Base-by-base conservation (phyloP, 768 basidiomycete species). In the Mycena maculata region DNA sequence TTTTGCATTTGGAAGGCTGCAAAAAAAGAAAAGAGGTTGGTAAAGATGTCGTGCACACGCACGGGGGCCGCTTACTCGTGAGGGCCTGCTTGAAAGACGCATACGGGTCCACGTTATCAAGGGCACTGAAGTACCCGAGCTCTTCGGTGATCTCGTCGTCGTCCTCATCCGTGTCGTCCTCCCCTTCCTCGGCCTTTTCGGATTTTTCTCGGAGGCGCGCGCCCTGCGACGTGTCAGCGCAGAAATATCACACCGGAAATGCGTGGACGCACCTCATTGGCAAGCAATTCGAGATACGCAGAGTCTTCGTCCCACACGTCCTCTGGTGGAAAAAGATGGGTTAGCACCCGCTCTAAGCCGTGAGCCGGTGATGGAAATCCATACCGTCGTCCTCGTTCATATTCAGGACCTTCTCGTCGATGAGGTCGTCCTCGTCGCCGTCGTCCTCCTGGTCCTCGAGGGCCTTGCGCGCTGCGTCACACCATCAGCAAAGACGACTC, bases 261-360 rank as follows among this genome's bases (percentile, higher is more conserved):
- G 27, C 52, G 69, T 57, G 13, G 12, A 69, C 79, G 48, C 75
- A 92, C 93, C 85, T 95, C 92, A 71, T 88, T 88, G 9, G 93
- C 94, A 36, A 96, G 86, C 85, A 94, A 81, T 76, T 96, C 94
- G 47, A 95, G 83, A 75, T 95, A 96, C 9, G 91, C 92, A 10
- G 93, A 94, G 71, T 95, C 93, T 64, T 93, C 91, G 73, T 96
- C 94, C 90, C 92, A 95, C 18, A 95, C 93, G 76, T 96, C 95
- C 75, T 93, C 94, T 90, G 42, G n/a, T n/a, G n/a, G n/a, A n/a
- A n/a, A 67, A 38, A 4, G n/a, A 41, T 65, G 71, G 67, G 50
- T 65, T 54, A 68, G 52, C 33, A 2, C 20, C 1, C 7, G 38
- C 38, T 25, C 33, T 18, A 28, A 48, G 36, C 52, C 56, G 16